Base-by-base conservation (phyloP, 2,329 filamentous ascomycete species). In the Chrysoporthe cubensis region DNA sequence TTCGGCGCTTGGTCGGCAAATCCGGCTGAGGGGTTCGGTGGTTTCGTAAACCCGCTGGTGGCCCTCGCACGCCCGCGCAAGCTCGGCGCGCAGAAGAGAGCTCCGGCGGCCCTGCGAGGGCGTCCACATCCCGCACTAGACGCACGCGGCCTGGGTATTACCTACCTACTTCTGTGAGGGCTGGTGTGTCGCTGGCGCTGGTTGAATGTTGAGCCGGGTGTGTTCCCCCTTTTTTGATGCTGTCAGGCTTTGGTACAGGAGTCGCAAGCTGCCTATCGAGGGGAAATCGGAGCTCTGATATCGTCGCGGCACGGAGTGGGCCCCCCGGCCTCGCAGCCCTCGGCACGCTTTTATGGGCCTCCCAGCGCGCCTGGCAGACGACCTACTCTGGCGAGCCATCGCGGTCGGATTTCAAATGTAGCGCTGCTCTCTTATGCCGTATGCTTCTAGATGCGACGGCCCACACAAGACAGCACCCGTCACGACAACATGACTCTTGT, bases 1-100 rank as follows among this genome's bases (percentile, higher is more conserved):
- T 58, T 65, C 63, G 63, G 63, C 52, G 26, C 52, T 54, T 59
- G 52, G 40, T 65, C 63, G 63, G 63, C 26, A 56, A 59, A 58
- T 18, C 63, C 63, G 63, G 54, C n/a, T 65, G 63, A 65, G 63
- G 63, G 63, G 54, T 50, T 58, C 63, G 63, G 63, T 58, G 63
- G 52, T 50, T 37, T 59, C 52, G 52, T 58, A 65, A 59, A 59
- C 56, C 63, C 52, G 52, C 50, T 42, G n/a, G n/a, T 52, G 46
- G 37, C 37, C 26, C 32, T 48, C 60, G 62, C 34, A 34, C n/a
- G 14, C 50, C 62, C 16, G 42, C 40, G 26, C 21, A 18, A 43
- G 56, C 34, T 59, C 63, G 63, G 63, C 63, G 44, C n/a, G 63
- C 63, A 65, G 56, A 65, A 65, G 63, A 65, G 54, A 48, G 32